Evolutionary conservation across 345 rosid species (phyloP).

Genomic region (Hypericum androsaemum): DNA sequence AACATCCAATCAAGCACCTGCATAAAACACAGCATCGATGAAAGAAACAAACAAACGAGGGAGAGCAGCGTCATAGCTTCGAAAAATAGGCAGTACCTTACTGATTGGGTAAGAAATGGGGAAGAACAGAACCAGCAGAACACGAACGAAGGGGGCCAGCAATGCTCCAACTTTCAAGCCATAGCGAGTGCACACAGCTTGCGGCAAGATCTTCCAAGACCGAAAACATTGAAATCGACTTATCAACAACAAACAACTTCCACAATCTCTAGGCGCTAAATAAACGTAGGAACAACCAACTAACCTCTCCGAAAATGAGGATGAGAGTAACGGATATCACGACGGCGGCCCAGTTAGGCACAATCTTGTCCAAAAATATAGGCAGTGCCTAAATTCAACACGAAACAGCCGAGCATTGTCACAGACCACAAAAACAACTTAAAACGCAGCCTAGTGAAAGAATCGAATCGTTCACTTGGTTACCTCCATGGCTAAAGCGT

Average conservation of each 20-base stretch:
- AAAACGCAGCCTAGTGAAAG: too few species aligned
- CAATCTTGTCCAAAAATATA: slow-evolving; percentile 74
- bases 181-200: slow-evolving; percentile 83
- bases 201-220: slow-evolving; percentile 68
- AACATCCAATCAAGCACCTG: slow-evolving; percentile 96
- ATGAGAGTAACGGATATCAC: slow-evolving; percentile 74
- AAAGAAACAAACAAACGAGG: not conserved
- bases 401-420: not conserved
- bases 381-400: slow-evolving; percentile 51
- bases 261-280: not conserved
- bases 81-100: slow-evolving; percentile 38
- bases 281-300: not conserved
- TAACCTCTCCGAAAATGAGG: slow-evolving; percentile 83
- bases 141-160: slow-evolving; percentile 69
- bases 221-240: not conserved
- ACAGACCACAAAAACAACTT: too few species aligned
- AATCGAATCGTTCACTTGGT: too few species aligned
- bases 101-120: slow-evolving; percentile 92
- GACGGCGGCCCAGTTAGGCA: slow-evolving; percentile 75
- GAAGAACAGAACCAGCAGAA: slow-evolving; percentile 62
- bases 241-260: not conserved
- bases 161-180: slow-evolving; percentile 87
- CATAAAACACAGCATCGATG: slow-evolving; percentile 4
- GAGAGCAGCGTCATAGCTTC: not conserved
- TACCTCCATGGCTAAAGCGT: slow-evolving; percentile 89